Conservation (phyloP, 345 rosid genomes). For the Acer saccharum region DNA sequence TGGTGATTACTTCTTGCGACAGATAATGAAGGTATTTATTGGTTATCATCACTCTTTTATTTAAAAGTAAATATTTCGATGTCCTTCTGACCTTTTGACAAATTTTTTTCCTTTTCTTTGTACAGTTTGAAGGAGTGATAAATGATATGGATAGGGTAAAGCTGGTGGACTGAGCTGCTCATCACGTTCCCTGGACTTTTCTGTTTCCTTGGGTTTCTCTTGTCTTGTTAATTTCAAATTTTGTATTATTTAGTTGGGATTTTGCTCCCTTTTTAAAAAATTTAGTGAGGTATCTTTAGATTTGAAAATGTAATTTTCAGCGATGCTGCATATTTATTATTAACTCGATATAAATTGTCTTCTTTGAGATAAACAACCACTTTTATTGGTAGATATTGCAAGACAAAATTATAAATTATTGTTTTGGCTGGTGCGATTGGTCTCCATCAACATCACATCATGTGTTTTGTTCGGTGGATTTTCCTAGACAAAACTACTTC, state of each 20-base stretch:
- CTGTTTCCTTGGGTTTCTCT: slow-evolving; percentile 9
- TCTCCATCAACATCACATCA: no score
- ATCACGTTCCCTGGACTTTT: not conserved
- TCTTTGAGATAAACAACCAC: not conserved
- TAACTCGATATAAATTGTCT: not conserved
- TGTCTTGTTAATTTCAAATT: not conserved
- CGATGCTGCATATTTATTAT: not conserved
- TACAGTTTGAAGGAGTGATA: slow-evolving; percentile 89
- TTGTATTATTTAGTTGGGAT: slow-evolving; percentile 10
- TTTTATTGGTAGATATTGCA: no score
- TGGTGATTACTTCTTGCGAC: slow-evolving; percentile 93
- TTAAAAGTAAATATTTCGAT: not conserved
- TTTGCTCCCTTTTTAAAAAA: not conserved
- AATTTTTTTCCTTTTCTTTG: not conserved
- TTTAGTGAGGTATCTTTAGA: slow-evolving; percentile 6
- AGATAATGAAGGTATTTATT: slow-evolving; percentile 75
- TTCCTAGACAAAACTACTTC: no score
- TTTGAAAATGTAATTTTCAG: slow-evolving; percentile 17
- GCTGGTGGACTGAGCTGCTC: slow-evolving; percentile 65
- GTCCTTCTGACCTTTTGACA: not conserved
- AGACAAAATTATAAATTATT: no score
- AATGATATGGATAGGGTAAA: slow-evolving; percentile 76
- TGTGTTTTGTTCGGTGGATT: no score
- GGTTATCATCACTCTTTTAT: not conserved
- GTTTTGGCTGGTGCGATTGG: no score